Evolutionary conservation across 371 early-diverging fungal genomes (phyloP).

Genomic region (Mortierella sp.): DNA sequence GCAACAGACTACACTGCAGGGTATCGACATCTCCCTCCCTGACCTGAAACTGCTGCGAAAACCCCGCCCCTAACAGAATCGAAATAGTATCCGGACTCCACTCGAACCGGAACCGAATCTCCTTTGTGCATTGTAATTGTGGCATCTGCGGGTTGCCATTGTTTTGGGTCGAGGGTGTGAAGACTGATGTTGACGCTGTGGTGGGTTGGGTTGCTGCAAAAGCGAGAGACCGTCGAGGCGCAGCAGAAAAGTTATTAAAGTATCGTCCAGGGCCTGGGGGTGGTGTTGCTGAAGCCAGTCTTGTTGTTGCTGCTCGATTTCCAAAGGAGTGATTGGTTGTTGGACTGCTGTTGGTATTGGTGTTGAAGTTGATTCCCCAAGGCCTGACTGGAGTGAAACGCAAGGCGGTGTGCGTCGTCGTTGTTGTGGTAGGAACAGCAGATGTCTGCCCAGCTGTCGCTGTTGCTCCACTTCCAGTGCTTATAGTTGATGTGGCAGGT

Average conservation of each 20-base stretch:
- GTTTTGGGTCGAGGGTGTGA: background rate
- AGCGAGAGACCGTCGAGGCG: background rate
- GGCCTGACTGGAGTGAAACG: background rate
- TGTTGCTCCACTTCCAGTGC: background rate
- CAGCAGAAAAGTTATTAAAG: background rate
- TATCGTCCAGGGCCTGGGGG: background rate
- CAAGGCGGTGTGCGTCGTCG: background rate
- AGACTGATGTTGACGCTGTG: background rate
- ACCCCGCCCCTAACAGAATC: background rate
- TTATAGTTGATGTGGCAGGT: background rate
- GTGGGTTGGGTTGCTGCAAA: background rate
- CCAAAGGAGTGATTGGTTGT: background rate
- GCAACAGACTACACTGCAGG: background rate
- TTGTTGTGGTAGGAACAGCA: background rate
- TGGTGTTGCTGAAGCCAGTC: background rate
- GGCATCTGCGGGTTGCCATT: background rate
- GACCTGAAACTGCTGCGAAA: background rate
- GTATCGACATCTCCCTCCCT: background rate
- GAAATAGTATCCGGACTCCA: background rate
- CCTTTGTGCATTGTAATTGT: background rate
- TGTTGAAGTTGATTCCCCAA: background rate
- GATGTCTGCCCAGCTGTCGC: background rate
- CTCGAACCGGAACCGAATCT: conserved; percentile 6
- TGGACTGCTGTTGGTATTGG: background rate
- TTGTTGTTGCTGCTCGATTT: background rate